phyloP scores from a whole-genome alignment of 2,329 filamentous ascomycete genomes.

The Gremmenia infestans region DNA sequence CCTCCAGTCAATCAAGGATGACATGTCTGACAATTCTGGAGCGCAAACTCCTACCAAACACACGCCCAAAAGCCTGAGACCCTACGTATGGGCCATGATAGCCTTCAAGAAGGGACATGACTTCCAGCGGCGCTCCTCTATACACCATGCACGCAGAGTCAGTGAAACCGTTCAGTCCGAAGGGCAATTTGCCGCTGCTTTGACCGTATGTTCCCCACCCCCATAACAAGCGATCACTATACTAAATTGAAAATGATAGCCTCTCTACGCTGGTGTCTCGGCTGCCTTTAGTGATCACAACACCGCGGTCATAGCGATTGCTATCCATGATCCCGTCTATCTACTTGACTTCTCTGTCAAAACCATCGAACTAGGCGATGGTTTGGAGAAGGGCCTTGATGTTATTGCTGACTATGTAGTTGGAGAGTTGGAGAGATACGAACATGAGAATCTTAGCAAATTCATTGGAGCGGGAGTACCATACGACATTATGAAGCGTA shows the following conservation, averaged over 20 bases:
- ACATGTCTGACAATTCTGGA: not conserved
- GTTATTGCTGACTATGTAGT: slow-evolving; percentile 57
- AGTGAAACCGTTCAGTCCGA: slow-evolving; percentile 17
- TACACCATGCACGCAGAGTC: slow-evolving; percentile 12
- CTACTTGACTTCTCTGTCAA: slow-evolving; percentile 67
- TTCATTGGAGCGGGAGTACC: slow-evolving; percentile 71
- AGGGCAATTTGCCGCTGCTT: slow-evolving; percentile 19
- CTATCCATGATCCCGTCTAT: slow-evolving; percentile 70
- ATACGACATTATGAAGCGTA: slow-evolving; percentile 50
- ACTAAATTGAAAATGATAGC: slow-evolving; percentile 33
- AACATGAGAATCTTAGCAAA: slow-evolving; percentile 63
- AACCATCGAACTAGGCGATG: slow-evolving; percentile 43
- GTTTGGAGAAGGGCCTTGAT: slow-evolving; percentile 36
- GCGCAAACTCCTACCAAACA: slow-evolving; percentile 1
- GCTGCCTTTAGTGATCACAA: slow-evolving; percentile 45
- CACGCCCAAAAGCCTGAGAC: slow-evolving; percentile 17
- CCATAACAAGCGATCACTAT: not conserved
- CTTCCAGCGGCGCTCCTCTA: slow-evolving; percentile 15
- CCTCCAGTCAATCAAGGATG: too few species aligned
- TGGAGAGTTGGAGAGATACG: slow-evolving; percentile 51
- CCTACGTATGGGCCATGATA: slow-evolving; percentile 21
- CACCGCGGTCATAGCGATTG: slow-evolving; percentile 57
- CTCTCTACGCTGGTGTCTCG: slow-evolving; percentile 59
- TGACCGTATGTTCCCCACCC: slow-evolving; percentile 12
- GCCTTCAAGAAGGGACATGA: slow-evolving; percentile 19